Evolutionary conservation across 176 grass and related monocot genomes (phyloP), one percentile per base, ranked within the genome.

Genomic region (Elaeis guineensis): DNA sequence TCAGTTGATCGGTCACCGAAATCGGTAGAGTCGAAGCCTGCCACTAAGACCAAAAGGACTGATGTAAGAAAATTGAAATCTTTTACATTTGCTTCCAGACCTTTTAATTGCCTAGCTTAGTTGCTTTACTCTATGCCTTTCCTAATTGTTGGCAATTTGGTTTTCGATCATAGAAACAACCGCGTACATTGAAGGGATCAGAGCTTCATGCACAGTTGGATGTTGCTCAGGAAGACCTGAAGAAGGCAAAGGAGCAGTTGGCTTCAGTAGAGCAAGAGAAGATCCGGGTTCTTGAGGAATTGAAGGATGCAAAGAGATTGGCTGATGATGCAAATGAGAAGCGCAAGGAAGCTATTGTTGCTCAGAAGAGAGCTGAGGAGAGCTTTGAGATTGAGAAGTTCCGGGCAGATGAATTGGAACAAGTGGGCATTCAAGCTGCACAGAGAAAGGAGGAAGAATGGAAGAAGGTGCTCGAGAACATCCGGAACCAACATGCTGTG

Each of bases 351-450:
- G 82, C 83, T 23, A 57, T 87, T 17, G 69, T 51, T 4, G 57
- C 72, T 25, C 83, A 66, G 71, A 80, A 62, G 72, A 18, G 24
- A 14, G 91, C 83, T 3, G 86, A 97, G 66, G 92, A 90, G 62
- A 80, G 72, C 4, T 57, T 77, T 25, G 86, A 90, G 62, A 75
- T 90, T 1, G 86, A 96, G 53, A 69, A 76, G 62, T 90, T 97
- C 75, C 74, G 83, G 55, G 69, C 72, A 3, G 72, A 82, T 50
- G 92, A 97, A 62, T 74, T 75, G 16, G 92, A 97, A 66, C 80
- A 90, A 52, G 49, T 72, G 4, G 59, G 48, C 66, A 76, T 88
- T 25, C 87, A 90, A 6, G 48, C 58, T 11, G 52, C 71, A 0
- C 80, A 71, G 12, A 66, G 50, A 15, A 82, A 74, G 61, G 91